Conservation (phyloP, 768 basidiomycete genomes). For the Tricholoma furcatifolium region DNA sequence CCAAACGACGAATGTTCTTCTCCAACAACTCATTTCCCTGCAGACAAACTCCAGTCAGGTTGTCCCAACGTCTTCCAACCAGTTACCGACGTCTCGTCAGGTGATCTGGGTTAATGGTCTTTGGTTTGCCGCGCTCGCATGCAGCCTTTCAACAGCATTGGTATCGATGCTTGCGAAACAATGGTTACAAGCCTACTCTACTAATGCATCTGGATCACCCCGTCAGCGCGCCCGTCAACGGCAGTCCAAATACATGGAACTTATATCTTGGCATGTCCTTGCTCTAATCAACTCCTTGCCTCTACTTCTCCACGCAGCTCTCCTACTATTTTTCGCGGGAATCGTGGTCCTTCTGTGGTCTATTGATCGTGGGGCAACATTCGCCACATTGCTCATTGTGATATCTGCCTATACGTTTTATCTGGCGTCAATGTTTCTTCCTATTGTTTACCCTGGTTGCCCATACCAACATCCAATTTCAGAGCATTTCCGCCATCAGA, state of each 20-base stretch:
- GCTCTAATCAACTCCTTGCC: constrained; percentile 38
- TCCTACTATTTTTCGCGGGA: constrained; percentile 42
- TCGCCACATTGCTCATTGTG: constrained; percentile 33
- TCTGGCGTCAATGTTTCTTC: constrained; percentile 35
- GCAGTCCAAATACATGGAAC: constrained; percentile 33
- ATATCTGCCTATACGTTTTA: constrained; percentile 36
- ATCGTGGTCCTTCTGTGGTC: constrained; percentile 41
- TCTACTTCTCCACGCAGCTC: constrained; percentile 37
- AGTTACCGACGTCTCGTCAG: constrained; percentile 18
- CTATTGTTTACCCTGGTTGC: constrained; percentile 37
- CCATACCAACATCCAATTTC: constrained; percentile 42
- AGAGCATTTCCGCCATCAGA: constrained; percentile 28
- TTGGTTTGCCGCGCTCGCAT: constrained; percentile 44
- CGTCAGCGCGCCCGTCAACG: constrained; percentile 36
- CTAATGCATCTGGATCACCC: constrained; percentile 34
- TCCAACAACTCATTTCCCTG: constrained; percentile 28
- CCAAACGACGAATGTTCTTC: constrained; percentile 35
- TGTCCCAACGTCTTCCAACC: not conserved
- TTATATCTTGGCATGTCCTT: constrained; percentile 38
- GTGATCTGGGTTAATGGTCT: constrained; percentile 43
- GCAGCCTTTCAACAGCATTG: constrained; percentile 40
- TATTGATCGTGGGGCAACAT: constrained; percentile 29
- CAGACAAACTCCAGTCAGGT: constrained; percentile 18
- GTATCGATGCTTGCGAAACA: constrained; percentile 47
- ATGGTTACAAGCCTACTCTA: constrained; percentile 37